Base-by-base conservation (phyloP, 108 stramenopile genomes). In the Asterionellopsis glacialis region DNA sequence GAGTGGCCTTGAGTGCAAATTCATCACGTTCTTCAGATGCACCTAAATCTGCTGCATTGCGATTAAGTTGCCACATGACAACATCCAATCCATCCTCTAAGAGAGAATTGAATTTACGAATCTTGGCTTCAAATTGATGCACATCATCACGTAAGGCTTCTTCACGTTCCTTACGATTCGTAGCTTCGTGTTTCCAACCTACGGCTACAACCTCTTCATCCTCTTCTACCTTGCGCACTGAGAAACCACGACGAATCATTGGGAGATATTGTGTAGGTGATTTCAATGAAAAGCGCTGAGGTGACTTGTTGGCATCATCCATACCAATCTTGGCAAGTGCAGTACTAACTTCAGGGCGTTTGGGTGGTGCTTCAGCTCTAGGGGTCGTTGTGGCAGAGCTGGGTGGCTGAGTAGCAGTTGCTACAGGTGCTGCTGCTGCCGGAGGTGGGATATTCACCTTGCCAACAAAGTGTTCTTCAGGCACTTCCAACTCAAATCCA, bases 61-160 rank as follows among this genome's bases (percentile, higher is more conserved):
- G 68, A 63, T 85, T 88, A 56, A 89, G 57, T 63, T 90, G 85
- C 93, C 93, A 95, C 83, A 95, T 75, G 38, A 85, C 81, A 11
- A 90, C 84, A 70, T 91, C 88, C 15, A 95, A 61, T 25, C 90
- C 93, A 51, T 90, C 88, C 58, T 91, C 88, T 42, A 94, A 54
- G 26, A 70, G n/a, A 50, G 75, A 64, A 53, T 72, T 71, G 57
- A 84, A 91, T 41, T 79, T 72, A 68, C 81, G 81, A 58, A 82
- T 64, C 57, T 80, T 87, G 7, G 69, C 65, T 59, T 94, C 93
- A 55, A 88, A 91, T 3, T 73, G 70, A 49, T 85, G 79, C 0
- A 90, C 88, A 13, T 88, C 90, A 48, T 91, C 83, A 47, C 85
- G 82, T 21, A 93, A 71, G 41, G 65, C 72, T 62, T 90, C 87